A percentile compares a stretch with the other conserved stretches of the same genome.
phyloP scores from a whole-genome alignment of 2,329 filamentous ascomycete species.

The Coniochaeta sp. region DNA sequence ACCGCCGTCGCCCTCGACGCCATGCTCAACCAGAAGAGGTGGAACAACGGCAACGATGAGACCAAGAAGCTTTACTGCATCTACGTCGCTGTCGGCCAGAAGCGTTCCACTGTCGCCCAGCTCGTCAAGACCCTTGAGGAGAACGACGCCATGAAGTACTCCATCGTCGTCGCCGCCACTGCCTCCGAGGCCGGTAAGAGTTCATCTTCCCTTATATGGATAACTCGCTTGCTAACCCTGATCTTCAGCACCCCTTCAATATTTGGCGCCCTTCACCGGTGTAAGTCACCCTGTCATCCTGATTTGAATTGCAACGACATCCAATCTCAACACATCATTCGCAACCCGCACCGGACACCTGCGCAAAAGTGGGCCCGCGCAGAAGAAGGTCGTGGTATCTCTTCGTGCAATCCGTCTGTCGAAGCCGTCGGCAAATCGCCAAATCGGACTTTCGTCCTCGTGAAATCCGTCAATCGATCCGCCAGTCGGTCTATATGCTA shows the following conservation, averaged over 20 bases:
- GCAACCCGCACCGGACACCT: no score
- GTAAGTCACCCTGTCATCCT: no score
- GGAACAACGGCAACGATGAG: slow-evolving; percentile 86
- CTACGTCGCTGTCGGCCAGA: slow-evolving; percentile 98
- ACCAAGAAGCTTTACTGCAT: slow-evolving; percentile 98
- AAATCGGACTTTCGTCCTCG: no score
- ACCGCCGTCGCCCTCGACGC: slow-evolving; percentile 96
- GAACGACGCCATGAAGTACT: slow-evolving; percentile 99
- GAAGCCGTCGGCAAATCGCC: no score
- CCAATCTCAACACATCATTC: no score
- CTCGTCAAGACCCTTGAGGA: slow-evolving; percentile 99
- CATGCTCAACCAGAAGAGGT: slow-evolving; percentile 99
- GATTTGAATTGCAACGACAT: no score
- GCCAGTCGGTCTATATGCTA: no score
- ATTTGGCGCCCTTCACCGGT: slow-evolving; percentile 89
- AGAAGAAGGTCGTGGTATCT: no score
- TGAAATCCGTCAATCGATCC: no score
- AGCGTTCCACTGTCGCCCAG: slow-evolving; percentile 98
- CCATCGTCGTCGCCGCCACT: slow-evolving; percentile 86
- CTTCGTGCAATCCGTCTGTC: no score
- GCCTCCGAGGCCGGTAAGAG: slow-evolving; percentile 74
- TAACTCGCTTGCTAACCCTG: neutral
- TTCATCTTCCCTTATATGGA: neutral
- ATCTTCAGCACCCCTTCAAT: slow-evolving; percentile 66
- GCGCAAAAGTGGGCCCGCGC: no score